Conservation (phyloP, 176 grass and related monocot species). For the Carex myosuroides region DNA sequence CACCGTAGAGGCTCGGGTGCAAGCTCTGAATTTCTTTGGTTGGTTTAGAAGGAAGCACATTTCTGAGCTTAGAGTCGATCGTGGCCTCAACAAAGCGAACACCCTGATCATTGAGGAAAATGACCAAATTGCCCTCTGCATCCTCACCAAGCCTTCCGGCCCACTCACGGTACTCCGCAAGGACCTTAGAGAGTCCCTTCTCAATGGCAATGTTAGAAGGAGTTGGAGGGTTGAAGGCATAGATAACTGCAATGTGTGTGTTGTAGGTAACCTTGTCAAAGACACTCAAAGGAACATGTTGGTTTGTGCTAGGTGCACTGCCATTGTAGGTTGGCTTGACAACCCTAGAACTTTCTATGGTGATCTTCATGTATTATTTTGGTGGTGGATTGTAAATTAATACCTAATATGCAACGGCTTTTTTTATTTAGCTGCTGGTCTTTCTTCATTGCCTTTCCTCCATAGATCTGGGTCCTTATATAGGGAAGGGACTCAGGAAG, state of each 20-base stretch:
- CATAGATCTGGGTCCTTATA: neutral
- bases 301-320: no score
- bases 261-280: slow-evolving; percentile 36
- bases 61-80: slow-evolving; percentile 12
- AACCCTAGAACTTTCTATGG: no score
- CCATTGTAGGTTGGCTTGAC: no score
- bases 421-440: neutral
- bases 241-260: slow-evolving; percentile 38
- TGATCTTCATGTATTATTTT: no score
- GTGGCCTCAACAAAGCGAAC: slow-evolving; percentile 37
- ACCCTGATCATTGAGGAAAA: slow-evolving; percentile 45
- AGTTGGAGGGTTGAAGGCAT: slow-evolving; percentile 11
- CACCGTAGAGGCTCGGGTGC: slow-evolving; percentile 25
- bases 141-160: slow-evolving; percentile 25
- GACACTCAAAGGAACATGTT: neutral
- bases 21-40: slow-evolving; percentile 26
- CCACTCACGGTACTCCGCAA: slow-evolving; percentile 33
- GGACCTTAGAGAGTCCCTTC: slow-evolving; percentile 28
- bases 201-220: slow-evolving; percentile 35
- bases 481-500: neutral
- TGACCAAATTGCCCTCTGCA: neutral
- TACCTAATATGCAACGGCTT: neutral
- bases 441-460: neutral
- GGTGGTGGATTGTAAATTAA: neutral
- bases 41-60: slow-evolving; percentile 27